These are phyloP conservation scores for Pyrenopolyporus hunteri DNA, from an alignment of 495 filamentous ascomycete genomes.

Conservation along the genomic window DNA sequence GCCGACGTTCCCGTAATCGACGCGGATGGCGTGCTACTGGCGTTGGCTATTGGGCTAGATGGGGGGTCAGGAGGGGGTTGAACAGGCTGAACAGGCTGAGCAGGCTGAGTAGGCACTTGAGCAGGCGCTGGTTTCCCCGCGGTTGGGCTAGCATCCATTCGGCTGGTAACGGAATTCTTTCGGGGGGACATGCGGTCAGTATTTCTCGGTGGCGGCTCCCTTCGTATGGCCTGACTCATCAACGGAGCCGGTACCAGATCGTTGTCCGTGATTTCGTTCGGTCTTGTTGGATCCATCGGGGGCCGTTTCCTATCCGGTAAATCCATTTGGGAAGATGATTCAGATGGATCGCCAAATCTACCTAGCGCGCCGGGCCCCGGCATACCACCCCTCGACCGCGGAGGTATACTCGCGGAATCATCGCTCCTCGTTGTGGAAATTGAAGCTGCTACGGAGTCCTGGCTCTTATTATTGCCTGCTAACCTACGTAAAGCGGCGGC, in stretches of 20 bases:
- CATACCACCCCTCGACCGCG: slow-evolving; percentile 55
- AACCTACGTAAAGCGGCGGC: slow-evolving; percentile 52
- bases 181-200: slow-evolving; percentile 51
- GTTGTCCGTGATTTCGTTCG: slow-evolving; percentile 46
- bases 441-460: slow-evolving; percentile 59
- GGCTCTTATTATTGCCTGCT: slow-evolving; percentile 58
- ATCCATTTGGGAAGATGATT: slow-evolving; percentile 48
- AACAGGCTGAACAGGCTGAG: too few relatives aligned
- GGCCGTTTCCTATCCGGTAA: slow-evolving; percentile 60
- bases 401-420: slow-evolving; percentile 54
- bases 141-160: slow-evolving; percentile 20
- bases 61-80: slow-evolving; percentile 19
- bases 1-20: slow-evolving; percentile 31
- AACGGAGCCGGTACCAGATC: slow-evolving; percentile 60
- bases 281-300: slow-evolving; percentile 57
- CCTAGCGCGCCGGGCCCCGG: slow-evolving; percentile 45
- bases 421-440: slow-evolving; percentile 51
- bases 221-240: slow-evolving; percentile 55
- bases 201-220: slow-evolving; percentile 55
- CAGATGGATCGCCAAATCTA: slow-evolving; percentile 46
- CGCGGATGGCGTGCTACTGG: slow-evolving; percentile 29
- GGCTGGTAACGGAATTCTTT: slow-evolving; percentile 43
- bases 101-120: slow-evolving; percentile 17
- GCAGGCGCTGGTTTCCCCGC: slow-evolving; percentile 13
- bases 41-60: slow-evolving; percentile 11